Percentiles rank a stretch among this genome's conserved stretches.
Evolutionary conservation across 2,329 filamentous ascomycete species (phyloP).

Genomic region (Zymoseptoria crescenta): DNA sequence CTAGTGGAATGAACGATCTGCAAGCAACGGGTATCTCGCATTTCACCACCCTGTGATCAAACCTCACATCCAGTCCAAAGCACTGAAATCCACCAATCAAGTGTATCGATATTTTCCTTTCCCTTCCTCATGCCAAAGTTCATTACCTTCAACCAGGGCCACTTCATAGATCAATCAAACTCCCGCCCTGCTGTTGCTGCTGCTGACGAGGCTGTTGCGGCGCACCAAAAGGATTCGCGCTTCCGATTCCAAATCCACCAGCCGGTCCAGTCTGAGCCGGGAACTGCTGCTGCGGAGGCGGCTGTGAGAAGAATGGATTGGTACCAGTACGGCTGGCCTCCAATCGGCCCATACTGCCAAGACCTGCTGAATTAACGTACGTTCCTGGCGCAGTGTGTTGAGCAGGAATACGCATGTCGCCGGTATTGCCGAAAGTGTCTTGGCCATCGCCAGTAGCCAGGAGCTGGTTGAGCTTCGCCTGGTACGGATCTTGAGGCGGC

Average conservation of each 20-base stretch:
- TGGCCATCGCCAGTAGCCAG: constrained; percentile 83
- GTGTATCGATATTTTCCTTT: background rate
- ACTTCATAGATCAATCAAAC: constrained; percentile 51
- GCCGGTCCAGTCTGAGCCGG: constrained; percentile 47
- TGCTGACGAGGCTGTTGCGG: constrained; percentile 33
- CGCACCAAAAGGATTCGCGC: constrained; percentile 51
- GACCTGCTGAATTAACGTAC: constrained; percentile 90
- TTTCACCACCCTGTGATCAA: background rate
- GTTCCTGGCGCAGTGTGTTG: constrained; percentile 95
- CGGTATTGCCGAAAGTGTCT: constrained; percentile 97
- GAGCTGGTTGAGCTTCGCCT: constrained; percentile 74
- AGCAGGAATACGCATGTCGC: constrained; percentile 86
- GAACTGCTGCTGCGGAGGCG: constrained; percentile 35
- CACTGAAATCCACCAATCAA: background rate
- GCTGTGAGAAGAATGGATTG: constrained; percentile 80
- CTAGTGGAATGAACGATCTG: background rate
- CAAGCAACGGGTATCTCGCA: background rate
- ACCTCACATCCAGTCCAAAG: background rate
- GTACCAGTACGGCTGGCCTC: constrained; percentile 63
- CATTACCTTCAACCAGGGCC: background rate
- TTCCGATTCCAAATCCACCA: constrained; percentile 38
- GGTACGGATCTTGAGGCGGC: constrained; percentile 47
- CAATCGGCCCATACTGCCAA: constrained; percentile 60
- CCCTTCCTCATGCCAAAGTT: background rate
- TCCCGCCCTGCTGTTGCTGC: constrained; percentile 37